These are phyloP conservation scores for Alternaria brassicae DNA, from an alignment of 2,329 filamentous ascomycete species.

Conservation along the genomic window DNA sequence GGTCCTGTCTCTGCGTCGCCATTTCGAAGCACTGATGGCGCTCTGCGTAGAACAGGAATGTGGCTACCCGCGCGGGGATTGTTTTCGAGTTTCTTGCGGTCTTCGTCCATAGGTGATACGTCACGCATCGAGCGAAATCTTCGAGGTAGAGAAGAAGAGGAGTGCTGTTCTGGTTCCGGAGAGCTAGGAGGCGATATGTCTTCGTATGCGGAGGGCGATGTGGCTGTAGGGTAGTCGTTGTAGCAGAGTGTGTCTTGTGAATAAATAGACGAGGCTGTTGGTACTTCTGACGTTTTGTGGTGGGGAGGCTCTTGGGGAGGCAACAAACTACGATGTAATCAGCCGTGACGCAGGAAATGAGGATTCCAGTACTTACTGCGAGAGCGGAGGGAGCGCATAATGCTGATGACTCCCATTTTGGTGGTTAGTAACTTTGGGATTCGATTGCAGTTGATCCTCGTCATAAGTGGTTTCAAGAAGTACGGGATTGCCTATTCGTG, in stretches of 20 bases:
- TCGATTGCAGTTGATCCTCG: slow-evolving; percentile 53
- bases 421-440: slow-evolving; percentile 39
- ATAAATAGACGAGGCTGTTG: slow-evolving; percentile 65
- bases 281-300: slow-evolving; percentile 37
- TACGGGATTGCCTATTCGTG: slow-evolving; percentile 54
- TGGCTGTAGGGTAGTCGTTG: slow-evolving; percentile 28
- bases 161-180: slow-evolving; percentile 43
- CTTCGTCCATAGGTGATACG: slow-evolving; percentile 52
- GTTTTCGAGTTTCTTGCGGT: slow-evolving; percentile 24
- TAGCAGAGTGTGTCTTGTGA: slow-evolving; percentile 61
- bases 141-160: slow-evolving; percentile 28
- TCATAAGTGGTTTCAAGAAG: slow-evolving; percentile 56
- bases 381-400: slow-evolving; percentile 29
- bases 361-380: slow-evolving; percentile 32
- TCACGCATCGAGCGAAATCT: slow-evolving; percentile 47
- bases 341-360: background rate
- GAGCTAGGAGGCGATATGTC: slow-evolving; percentile 51
- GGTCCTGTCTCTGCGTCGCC: slow-evolving; percentile 22
- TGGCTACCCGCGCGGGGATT: slow-evolving; percentile 27
- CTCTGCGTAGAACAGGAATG: slow-evolving; percentile 47
- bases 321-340: slow-evolving; percentile 23
- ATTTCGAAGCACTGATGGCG: slow-evolving; percentile 29
- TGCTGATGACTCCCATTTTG: slow-evolving; percentile 39
- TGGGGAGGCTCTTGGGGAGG: slow-evolving; percentile 33
- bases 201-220: slow-evolving; percentile 34